Conservation (phyloP, 1,284 basidiomycete genomes). For the Trichosporon faecale region DNA sequence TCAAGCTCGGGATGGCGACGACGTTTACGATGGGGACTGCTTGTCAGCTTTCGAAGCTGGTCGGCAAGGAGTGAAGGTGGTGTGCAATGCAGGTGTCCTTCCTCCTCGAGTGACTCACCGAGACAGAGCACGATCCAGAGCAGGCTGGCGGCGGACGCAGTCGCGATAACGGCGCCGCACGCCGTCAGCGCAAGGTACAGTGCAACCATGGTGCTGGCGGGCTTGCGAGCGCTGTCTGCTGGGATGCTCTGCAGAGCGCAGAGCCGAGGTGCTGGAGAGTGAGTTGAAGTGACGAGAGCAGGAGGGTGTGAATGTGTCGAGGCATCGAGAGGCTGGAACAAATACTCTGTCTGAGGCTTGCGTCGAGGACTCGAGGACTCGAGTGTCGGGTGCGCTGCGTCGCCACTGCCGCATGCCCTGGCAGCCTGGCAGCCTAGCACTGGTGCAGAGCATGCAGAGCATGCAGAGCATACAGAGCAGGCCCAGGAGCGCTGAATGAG, state of each 20-base stretch:
- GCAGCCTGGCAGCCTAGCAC: too few species aligned
- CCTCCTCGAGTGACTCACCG: conserved; percentile 14
- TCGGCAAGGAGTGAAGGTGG: too few species aligned
- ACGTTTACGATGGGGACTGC: conserved; percentile 28
- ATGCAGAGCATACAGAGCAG: background rate
- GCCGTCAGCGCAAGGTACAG: conserved; percentile 20
- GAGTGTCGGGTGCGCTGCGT: background rate
- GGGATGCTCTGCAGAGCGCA: background rate
- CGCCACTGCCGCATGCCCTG: background rate
- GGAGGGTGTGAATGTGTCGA: background rate
- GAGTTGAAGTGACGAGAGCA: background rate
- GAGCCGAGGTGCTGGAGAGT: background rate
- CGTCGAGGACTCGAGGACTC: too few species aligned
- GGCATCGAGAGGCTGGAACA: background rate
- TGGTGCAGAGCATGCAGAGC: background rate
- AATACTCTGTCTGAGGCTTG: background rate
- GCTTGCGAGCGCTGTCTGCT: too few species aligned
- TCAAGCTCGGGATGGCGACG: conserved; percentile 23
- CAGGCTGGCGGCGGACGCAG: conserved; percentile 13
- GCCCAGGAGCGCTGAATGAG: background rate
- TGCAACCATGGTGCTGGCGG: conserved; percentile 13
- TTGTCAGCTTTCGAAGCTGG: conserved; percentile 13
- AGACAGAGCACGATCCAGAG: conserved; percentile 20
- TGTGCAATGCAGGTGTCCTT: background rate
- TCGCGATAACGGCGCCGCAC: conserved; percentile 21